Base-by-base conservation (phyloP, 176 grass and related monocot genomes). In the Microstegium vimineum region DNA sequence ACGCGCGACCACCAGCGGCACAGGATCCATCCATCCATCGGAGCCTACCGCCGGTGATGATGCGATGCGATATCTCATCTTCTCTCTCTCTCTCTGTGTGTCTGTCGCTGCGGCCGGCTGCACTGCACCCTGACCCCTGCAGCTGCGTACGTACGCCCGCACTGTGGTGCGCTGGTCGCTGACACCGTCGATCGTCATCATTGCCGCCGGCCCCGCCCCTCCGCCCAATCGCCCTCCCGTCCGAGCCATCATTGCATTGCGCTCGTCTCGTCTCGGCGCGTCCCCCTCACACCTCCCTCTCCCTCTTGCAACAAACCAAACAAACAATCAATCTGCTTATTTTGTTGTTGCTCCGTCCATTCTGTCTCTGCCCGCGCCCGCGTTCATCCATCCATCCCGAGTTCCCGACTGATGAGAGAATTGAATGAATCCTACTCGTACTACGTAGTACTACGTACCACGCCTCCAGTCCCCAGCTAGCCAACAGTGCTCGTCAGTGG, bases 111-210 rank as follows among this genome's bases (percentile, higher is more conserved):
- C 22, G 13, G 12, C 71, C 22, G 13, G 12, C 71, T 22, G 45
- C 13, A 31, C 46, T 18, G 26, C 10, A n/a, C 45, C 1, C 72
- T 35, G 46, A 18, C 2, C 18, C 26, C 27, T 3, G 56, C 54
- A 8, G 51, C 34, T 23, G 67, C 68, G 1, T 10, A 5, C 17
- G 33, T 18, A 18, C 66, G 18, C 25, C 31, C 35, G 46, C 70
- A 42, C 46, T 75, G 77, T 60, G 36, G 69, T 3, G 34, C 45
- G 72, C 52, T 5, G 34, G 52, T 17, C 33, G 51, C 56, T 49
- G 70, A 66, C 86, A 80, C 84, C 84, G 68, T 67, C 81, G 64
- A 79, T 66, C 83, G 69, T 15, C 81, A 86, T 90, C 35, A 90
- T 72, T 72, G 72, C 82, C n/a, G 16, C 11, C 33, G 37, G 67